Conservation (phyloP, 176 grass and related monocot genomes). For the Cenchrus americanus region DNA sequence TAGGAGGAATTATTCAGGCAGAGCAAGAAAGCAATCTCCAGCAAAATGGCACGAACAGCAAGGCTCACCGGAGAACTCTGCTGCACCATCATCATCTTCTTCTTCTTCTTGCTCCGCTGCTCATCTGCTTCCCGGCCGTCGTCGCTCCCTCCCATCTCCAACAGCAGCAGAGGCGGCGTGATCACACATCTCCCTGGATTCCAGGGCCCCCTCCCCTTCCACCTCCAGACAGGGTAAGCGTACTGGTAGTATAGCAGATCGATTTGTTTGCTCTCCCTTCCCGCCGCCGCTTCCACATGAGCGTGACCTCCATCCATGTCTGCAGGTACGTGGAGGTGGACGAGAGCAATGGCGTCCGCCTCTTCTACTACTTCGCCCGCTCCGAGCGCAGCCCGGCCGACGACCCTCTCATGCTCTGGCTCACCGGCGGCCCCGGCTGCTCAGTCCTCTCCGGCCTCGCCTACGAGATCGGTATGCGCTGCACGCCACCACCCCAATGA, state of each 20-base stretch:
- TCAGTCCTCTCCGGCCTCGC: constrained; percentile 48
- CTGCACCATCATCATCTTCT: no score
- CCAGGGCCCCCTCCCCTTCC: constrained; percentile 40
- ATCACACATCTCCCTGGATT: constrained; percentile 42
- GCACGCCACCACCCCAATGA: no score
- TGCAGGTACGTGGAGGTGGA: constrained; percentile 55
- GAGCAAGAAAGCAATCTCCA: no score
- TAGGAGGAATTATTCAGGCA: no score
- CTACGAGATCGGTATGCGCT: constrained; percentile 32
- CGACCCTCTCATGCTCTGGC: constrained; percentile 57
- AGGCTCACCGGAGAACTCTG: no score
- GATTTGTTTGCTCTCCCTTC: no score
- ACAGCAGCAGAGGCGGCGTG: no score
- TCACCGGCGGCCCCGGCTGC: constrained; percentile 61
- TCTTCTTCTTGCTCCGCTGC: no score
- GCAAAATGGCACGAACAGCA: no score
- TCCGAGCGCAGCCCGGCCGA: constrained; percentile 44
- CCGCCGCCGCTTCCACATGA: not conserved
- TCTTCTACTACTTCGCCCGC: constrained; percentile 65
- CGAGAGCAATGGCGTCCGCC: constrained; percentile 26
- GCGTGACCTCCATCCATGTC: no score
- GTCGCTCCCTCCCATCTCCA: no score
- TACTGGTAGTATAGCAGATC: not conserved
- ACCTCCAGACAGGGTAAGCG: constrained; percentile 31
- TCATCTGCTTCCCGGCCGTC: no score